These are phyloP conservation scores for Ophiosphaerella narmari DNA, from an alignment of 2,329 filamentous ascomycete species.

Conservation along the genomic window DNA sequence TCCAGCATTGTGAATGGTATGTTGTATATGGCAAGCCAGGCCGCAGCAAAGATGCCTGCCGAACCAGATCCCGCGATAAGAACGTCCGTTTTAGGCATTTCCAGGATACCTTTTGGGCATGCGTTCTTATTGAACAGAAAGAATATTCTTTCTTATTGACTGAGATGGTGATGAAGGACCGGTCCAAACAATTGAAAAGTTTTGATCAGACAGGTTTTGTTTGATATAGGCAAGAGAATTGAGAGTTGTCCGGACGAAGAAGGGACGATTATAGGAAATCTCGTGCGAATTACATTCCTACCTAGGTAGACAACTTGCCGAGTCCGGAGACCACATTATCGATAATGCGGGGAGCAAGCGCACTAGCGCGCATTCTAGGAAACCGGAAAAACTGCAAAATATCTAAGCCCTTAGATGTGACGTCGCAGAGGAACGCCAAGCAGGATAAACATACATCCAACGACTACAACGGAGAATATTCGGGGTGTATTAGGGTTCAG, in stretches of 20 bases:
- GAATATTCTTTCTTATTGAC: too few species aligned
- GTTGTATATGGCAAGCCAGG: slow-evolving; percentile 64
- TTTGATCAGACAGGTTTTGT: too few species aligned
- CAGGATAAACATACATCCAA: background rate
- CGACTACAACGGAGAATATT: background rate
- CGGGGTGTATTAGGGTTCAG: background rate
- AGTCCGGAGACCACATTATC: slow-evolving; percentile 13
- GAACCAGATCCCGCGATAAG: slow-evolving; percentile 66
- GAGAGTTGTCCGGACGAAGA: background rate
- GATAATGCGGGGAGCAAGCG: slow-evolving; percentile 14
- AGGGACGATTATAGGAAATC: background rate
- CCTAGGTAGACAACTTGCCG: slow-evolving; percentile 1
- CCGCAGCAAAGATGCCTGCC: slow-evolving; percentile 64
- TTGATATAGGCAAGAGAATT: too few species aligned
- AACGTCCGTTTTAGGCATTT: slow-evolving; percentile 53
- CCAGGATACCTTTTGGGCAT: background rate
- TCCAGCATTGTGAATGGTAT: slow-evolving; percentile 64
- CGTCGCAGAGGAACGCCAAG: background rate
- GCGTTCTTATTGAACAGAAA: too few species aligned
- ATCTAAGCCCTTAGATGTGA: background rate
- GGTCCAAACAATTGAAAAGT: too few species aligned
- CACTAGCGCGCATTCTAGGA: slow-evolving; percentile 2
- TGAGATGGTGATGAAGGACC: too few species aligned
- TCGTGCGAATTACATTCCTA: too few species aligned
- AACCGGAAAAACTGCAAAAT: slow-evolving; percentile 1